These are phyloP conservation scores for Candida hispaniensis DNA, from an alignment of 805 yeast species.

Conservation along the genomic window DNA sequence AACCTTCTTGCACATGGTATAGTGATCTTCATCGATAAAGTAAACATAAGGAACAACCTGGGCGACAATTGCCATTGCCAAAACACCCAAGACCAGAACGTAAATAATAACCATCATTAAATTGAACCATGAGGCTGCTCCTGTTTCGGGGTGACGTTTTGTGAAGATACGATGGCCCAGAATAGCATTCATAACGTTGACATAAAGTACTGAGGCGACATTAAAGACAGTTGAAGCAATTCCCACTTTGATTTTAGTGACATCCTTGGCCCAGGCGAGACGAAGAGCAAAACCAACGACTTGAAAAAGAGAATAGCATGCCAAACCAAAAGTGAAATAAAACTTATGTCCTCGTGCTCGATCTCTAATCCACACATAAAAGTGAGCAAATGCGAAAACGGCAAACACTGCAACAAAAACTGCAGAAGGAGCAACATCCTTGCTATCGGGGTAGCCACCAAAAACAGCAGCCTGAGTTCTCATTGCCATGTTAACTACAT, in stretches of 20 bases:
- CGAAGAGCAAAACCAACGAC: slow-evolving; percentile 51
- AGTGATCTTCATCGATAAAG: slow-evolving; percentile 38
- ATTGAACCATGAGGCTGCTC: slow-evolving; percentile 43
- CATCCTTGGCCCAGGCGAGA: slow-evolving; percentile 45
- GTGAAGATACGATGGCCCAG: slow-evolving; percentile 65
- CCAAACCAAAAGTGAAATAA: slow-evolving; percentile 43
- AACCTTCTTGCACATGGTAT: slow-evolving; percentile 43
- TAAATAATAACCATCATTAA: slow-evolving; percentile 40
- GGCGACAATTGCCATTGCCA: slow-evolving; percentile 59
- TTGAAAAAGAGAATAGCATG: slow-evolving; percentile 43
- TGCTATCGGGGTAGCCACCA: slow-evolving; percentile 48
- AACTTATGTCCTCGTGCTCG: slow-evolving; percentile 49
- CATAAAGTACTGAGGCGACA: slow-evolving; percentile 44
- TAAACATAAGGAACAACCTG: slow-evolving; percentile 50
- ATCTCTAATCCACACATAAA: slow-evolving; percentile 39
- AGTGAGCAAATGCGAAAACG: slow-evolving; percentile 39
- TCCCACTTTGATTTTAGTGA: slow-evolving; percentile 39
- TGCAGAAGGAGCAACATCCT: slow-evolving; percentile 51
- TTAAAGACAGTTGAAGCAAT: slow-evolving; percentile 47
- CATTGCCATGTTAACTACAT: slow-evolving; percentile 13
- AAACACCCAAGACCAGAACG: slow-evolving; percentile 43
- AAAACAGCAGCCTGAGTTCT: slow-evolving; percentile 33
- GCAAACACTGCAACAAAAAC: slow-evolving; percentile 45
- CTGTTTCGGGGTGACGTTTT: slow-evolving; percentile 68
- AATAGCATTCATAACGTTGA: slow-evolving; percentile 50